Percentiles rank a stretch among this genome's conserved stretches.
These are phyloP conservation scores for Quercus mongolica DNA, from an alignment of 306 rosid species.

Conservation along the genomic window DNA sequence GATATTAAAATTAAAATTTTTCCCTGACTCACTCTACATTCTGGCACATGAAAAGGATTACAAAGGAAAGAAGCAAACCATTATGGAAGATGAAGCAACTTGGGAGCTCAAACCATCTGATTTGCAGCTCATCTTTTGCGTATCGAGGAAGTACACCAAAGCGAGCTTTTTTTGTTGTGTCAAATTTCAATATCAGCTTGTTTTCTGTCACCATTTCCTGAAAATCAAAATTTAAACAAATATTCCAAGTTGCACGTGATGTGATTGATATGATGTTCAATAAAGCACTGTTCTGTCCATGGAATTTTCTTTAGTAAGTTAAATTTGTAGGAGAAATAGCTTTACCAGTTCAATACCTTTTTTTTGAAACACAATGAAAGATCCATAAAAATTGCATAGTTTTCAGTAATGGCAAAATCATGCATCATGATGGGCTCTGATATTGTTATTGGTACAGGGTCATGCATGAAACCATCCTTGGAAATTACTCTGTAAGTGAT, in stretches of 20 bases:
- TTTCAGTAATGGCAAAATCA: constrained; percentile 93
- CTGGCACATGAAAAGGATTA: not conserved
- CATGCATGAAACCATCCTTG: constrained; percentile 86
- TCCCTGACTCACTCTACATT: not conserved
- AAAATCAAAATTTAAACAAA: constrained; percentile 19
- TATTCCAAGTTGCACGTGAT: constrained; percentile 12
- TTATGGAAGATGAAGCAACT: constrained; percentile 97
- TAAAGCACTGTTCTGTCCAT: not conserved
- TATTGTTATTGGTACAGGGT: constrained; percentile 87
- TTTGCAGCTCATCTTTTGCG: constrained; percentile 73
- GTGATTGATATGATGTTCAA: constrained; percentile 3
- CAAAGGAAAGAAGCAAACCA: constrained; percentile 35
- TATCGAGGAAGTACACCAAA: constrained; percentile 94
- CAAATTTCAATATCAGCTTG: constrained; percentile 73
- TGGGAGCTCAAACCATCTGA: constrained; percentile 96
- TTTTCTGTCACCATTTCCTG: constrained; percentile 98
- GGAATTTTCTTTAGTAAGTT: not conserved
- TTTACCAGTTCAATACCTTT: constrained; percentile 51
- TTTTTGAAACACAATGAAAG: constrained; percentile 79
- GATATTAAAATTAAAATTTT: not conserved
- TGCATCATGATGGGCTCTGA: constrained; percentile 93
- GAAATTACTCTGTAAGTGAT: constrained; percentile 91
- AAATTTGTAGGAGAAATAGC: constrained; percentile 6
- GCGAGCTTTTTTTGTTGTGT: constrained; percentile 78
- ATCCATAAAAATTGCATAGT: constrained; percentile 85